These are phyloP conservation scores for Wickerhamiella sorbophila DNA, from an alignment of 805 yeast genomes.

Conservation along the genomic window DNA sequence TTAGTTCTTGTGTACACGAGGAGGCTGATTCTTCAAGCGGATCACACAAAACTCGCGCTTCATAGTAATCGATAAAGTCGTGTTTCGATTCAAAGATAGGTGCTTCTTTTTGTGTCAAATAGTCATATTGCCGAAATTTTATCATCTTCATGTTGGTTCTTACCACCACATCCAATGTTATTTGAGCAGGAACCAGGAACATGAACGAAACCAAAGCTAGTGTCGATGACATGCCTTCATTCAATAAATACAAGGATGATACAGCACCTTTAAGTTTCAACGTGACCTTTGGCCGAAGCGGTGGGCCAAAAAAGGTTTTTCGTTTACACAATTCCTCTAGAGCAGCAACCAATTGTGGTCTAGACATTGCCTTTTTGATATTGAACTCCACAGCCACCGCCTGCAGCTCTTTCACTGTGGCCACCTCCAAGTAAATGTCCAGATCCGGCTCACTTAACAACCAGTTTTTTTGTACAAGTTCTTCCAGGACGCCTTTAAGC, in stretches of 20 bases:
- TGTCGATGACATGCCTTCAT: constrained; percentile 3
- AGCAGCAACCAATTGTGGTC: constrained; percentile 6
- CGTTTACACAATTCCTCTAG: constrained; percentile 4
- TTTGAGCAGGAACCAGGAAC: constrained; percentile 17
- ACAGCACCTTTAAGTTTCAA: constrained; percentile 5
- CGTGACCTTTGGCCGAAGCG: not conserved
- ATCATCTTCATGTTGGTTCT: constrained; percentile 18
- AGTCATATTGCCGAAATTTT: constrained; percentile 14
- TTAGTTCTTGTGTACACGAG: not conserved
- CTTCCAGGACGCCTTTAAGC: constrained; percentile 6
- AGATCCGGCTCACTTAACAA: constrained; percentile 7
- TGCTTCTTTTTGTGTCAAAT: constrained; percentile 12
- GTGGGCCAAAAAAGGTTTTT: constrained; percentile 11
- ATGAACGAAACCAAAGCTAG: constrained; percentile 12
- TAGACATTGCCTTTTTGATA: constrained; percentile 6
- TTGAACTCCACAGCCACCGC: constrained; percentile 7
- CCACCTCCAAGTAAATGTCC: constrained; percentile 9
- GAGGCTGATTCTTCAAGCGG: constrained; percentile 14
- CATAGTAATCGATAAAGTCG: constrained; percentile 13
- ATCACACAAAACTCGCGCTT: constrained; percentile 12
- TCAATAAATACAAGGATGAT: constrained; percentile 7
- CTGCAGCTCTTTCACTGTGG: constrained; percentile 15
- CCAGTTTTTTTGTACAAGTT: constrained; percentile 11
- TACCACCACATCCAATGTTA: constrained; percentile 13
- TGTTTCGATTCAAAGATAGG: constrained; percentile 13